Conservation (phyloP, 2,329 filamentous ascomycete species). For the Penicillium oxalicum region DNA sequence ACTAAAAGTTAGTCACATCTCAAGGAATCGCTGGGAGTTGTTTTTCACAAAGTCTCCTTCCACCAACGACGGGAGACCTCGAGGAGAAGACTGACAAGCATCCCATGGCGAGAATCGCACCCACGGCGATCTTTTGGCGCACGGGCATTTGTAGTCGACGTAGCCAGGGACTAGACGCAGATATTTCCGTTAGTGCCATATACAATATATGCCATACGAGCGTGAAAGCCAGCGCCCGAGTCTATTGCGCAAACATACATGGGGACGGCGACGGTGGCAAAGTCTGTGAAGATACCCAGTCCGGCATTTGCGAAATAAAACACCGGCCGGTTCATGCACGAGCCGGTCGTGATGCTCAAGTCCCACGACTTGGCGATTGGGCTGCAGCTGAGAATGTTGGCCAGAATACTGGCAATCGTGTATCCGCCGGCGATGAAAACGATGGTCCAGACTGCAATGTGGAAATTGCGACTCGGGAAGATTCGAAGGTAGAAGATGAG, state of each 20-base stretch:
- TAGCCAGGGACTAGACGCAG: conserved; percentile 22
- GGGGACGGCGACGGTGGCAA: conserved; percentile 25
- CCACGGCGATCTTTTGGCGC: conserved; percentile 26
- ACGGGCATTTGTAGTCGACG: conserved; percentile 26
- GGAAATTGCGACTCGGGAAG: conserved; percentile 24
- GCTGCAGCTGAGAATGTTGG: conserved; percentile 23
- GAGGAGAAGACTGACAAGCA: conserved; percentile 19
- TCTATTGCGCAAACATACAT: conserved; percentile 18
- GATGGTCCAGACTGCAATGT: conserved; percentile 18
- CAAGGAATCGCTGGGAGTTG: no score
- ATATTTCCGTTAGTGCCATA: conserved; percentile 1
- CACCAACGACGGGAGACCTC: no score
- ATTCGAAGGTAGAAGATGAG: conserved; percentile 26
- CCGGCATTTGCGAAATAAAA: conserved; percentile 28
- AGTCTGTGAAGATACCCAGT: conserved; percentile 25
- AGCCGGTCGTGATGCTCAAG: conserved; percentile 10
- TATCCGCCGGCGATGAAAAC: conserved; percentile 24
- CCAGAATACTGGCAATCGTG: conserved; percentile 23
- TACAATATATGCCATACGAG: neutral
- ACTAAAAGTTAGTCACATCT: no score
- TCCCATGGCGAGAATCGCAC: conserved; percentile 24
- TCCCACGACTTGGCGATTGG: conserved; percentile 26
- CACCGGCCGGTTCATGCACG: conserved; percentile 24
- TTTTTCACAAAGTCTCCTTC: no score
- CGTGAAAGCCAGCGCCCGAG: neutral